A percentile compares a stretch with the other conserved stretches of the same genome.
Evolutionary conservation across 805 yeast species (phyloP).

Genomic region (Isabelozyma gotoi): DNA sequence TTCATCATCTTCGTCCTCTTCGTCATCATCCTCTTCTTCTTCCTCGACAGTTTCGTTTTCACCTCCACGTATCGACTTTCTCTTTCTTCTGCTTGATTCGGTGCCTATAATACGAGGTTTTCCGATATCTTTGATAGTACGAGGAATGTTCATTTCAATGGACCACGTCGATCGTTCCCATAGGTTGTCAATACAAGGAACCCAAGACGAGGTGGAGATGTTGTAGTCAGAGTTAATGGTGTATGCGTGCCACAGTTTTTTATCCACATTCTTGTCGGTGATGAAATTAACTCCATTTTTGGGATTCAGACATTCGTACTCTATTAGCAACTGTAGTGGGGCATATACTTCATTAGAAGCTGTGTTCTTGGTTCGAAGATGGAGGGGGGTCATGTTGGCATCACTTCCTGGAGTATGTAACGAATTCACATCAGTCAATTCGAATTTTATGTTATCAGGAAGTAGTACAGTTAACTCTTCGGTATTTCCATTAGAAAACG

Average conservation of each 20-base stretch:
- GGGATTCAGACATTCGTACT: slow-evolving; percentile 64
- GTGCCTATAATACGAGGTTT: slow-evolving; percentile 44
- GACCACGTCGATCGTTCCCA: slow-evolving; percentile 94
- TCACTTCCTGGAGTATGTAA: slow-evolving; percentile 29
- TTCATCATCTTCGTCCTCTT: slow-evolving; percentile 46
- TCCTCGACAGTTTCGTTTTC: slow-evolving; percentile 23
- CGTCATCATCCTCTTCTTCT: slow-evolving; percentile 41
- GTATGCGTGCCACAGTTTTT: slow-evolving; percentile 76
- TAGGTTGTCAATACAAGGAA: slow-evolving; percentile 88
- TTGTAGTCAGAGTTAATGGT: slow-evolving; percentile 79
- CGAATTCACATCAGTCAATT: slow-evolving; percentile 31
- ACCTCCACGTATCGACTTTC: slow-evolving; percentile 4
- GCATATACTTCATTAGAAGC: slow-evolving; percentile 47
- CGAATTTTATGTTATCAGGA: slow-evolving; percentile 66
- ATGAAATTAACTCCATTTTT: slow-evolving; percentile 75
- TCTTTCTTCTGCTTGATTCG: slow-evolving; percentile 11
- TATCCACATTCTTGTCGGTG: slow-evolving; percentile 52
- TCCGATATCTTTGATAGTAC: slow-evolving; percentile 72
- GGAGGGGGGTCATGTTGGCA: slow-evolving; percentile 18
- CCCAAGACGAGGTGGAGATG: slow-evolving; percentile 91
- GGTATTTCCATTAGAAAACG: slow-evolving; percentile 37
- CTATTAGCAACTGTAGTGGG: slow-evolving; percentile 71
- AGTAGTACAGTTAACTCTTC: slow-evolving; percentile 64
- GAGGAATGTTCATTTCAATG: slow-evolving; percentile 79
- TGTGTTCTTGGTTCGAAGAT: slow-evolving; percentile 35